Evolutionary conservation across 2,329 filamentous ascomycete genomes (phyloP), one percentile per base, ranked within the genome.

Genomic region (Huntiella savannae): DNA sequence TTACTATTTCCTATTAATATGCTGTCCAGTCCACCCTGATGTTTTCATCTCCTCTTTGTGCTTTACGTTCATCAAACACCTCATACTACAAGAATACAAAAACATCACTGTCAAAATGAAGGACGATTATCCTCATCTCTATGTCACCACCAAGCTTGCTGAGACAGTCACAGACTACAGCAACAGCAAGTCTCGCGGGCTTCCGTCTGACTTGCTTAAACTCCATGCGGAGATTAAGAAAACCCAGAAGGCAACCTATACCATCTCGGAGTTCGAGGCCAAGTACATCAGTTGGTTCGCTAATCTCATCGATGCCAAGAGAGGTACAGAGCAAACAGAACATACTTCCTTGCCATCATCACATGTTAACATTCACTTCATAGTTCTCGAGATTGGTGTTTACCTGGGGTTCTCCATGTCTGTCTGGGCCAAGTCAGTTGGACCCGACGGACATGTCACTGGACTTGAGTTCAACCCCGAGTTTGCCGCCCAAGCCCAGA

Each of bases 321-420:
- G 44, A 45, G 50, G 49, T 49, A 47, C 15, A 12, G 3, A 39
- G 4, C 6, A n/a, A n/a, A 42, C 28, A 2, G 11, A 4, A 8
- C 6, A 17, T n/a, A 33, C 11, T 6, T 8, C 22, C 2, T 7
- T 28, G 3, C 6, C 3, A 10, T 10, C 7, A 10, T 28, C 22
- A 28, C 7, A 28, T 12, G 37, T 13, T 45, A 45, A 39, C 43
- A 4, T 40, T 3, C 10, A 22, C 2, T 34, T 17, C 34, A 43
- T 16, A 68, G 55, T 58, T 16, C 53, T 56, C 19, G 55, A 57
- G 44, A 55, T 58, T 4, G 55, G 55, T 10, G 51, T 51, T 7
- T 57, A 55, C 40, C 52, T 58, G 11, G 55, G 54, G 1, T 58
- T 54, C 45, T 55, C 53, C 15, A 50, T 54, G 2, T 51, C 54